These are phyloP conservation scores for Puccinia triticina DNA, from an alignment of 1,284 basidiomycete genomes.

Conservation along the genomic window DNA sequence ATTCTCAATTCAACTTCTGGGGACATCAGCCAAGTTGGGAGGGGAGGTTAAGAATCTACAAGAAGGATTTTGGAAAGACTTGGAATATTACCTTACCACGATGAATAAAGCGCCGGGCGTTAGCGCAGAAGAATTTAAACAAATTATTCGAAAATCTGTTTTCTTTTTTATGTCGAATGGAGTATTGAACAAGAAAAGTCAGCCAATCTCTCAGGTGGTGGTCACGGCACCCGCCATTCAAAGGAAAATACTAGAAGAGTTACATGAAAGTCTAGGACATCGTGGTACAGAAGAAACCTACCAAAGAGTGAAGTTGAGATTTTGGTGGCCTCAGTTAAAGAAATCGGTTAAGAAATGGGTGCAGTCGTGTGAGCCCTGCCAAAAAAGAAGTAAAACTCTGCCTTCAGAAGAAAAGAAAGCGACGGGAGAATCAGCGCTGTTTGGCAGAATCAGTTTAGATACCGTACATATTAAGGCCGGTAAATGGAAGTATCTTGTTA, in stretches of 20 bases:
- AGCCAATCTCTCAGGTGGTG: not conserved
- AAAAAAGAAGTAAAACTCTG: not conserved
- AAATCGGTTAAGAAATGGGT: conserved; percentile 4
- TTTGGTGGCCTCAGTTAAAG: conserved; percentile 38
- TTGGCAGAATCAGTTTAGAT: too few relatives aligned
- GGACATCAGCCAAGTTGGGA: too few relatives aligned
- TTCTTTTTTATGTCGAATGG: not conserved
- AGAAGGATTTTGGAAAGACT: not conserved
- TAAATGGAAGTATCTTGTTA: too few relatives aligned
- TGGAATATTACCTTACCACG: not conserved
- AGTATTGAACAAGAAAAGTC: not conserved
- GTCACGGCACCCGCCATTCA: not conserved
- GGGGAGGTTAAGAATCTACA: too few relatives aligned
- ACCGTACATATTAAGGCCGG: too few relatives aligned
- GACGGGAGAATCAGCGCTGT: not conserved
- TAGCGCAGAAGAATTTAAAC: not conserved
- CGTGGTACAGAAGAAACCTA: conserved; percentile 3
- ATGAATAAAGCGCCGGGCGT: not conserved
- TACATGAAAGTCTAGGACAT: not conserved
- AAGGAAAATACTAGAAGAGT: not conserved
- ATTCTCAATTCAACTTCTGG: not conserved
- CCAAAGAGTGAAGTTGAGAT: not conserved
- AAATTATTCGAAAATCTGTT: not conserved
- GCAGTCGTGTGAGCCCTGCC: conserved; percentile 10
- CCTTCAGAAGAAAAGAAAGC: not conserved